Evolutionary conservation across 2,329 filamentous ascomycete species (phyloP), one percentile per base, ranked within the genome.

Genomic region (Aspergillus sp.): DNA sequence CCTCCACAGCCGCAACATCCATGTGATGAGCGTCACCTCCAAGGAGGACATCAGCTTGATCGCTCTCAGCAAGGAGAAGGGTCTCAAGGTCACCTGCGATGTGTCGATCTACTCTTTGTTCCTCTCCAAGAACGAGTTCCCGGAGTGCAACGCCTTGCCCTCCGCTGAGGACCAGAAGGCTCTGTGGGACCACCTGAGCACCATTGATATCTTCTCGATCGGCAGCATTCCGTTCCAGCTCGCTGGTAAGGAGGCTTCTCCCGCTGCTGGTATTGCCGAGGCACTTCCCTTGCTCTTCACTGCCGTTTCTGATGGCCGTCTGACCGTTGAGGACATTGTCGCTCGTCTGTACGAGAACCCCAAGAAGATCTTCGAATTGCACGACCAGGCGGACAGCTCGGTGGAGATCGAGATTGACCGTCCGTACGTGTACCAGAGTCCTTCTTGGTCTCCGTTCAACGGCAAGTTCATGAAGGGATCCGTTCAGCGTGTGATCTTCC

Each of bases 21-120:
- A 90, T 62, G 85, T 90, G 56, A 88, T 85, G 45, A 88, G 84
- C 44, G 84, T 90, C 33, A 88, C 84, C n/a, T 85, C 82, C 52
- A 87, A 84, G 72, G 86, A 90, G 54, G 86, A 90, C 58, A 89
- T 90, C 60, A 80, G 76, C 53, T 73, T 90, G 45, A 88, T 90
- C 60, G 81, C 85, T 6, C 77, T 90, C 25, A 84, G 84, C 72
- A 90, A 90, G 71, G 77, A 82, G 61, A 90, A 90, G 74, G 86
- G 86, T n/a, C 74, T 90, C 49, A 84, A 84, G 65, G 85, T 90
- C 41, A 90, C 86, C 19, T 90, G 86, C 67, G 86, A 90, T 64
- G 86, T 90, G 39, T 85, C 83, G n/a, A 78, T 90, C 59, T 90
- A 88, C 73, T 81, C 84, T 15, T 75, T 90, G 38, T 90, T 89